A percentile compares a stretch with the other conserved stretches of the same genome.
phyloP scores from a whole-genome alignment of 73 alveolate genomes.

The Blepharisma stoltei region DNA sequence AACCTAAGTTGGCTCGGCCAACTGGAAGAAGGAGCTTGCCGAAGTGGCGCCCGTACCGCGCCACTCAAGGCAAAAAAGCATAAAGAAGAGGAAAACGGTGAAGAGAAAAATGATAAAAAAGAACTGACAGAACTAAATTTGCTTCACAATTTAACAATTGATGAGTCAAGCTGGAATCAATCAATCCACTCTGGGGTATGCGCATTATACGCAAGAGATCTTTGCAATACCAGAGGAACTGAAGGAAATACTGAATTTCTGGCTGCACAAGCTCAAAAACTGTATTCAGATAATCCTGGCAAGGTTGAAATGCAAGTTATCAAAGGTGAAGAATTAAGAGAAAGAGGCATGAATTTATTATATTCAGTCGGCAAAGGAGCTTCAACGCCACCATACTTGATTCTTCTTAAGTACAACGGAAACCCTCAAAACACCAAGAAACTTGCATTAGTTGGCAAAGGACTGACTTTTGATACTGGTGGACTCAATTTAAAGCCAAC shows the following conservation, averaged over 20 bases:
- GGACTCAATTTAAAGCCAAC: slow-evolving; percentile 79
- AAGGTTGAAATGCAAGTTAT: slow-evolving; percentile 50
- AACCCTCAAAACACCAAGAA: slow-evolving; percentile 49
- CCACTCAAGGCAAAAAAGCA: too few relatives aligned
- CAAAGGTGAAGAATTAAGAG: slow-evolving; percentile 67
- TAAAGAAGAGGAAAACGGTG: slow-evolving; percentile 27
- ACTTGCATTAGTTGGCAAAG: slow-evolving; percentile 93
- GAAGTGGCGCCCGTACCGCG: too few relatives aligned
- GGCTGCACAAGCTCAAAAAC: slow-evolving; percentile 52
- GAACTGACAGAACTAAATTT: neutral
- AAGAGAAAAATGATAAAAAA: neutral
- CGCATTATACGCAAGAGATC: slow-evolving; percentile 70
- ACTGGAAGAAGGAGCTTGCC: too few relatives aligned
- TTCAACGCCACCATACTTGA: slow-evolving; percentile 59
- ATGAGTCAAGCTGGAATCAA: slow-evolving; percentile 9
- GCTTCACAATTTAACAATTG: neutral
- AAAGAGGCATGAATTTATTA: slow-evolving; percentile 56
- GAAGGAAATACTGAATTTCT: slow-evolving; percentile 72
- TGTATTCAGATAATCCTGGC: slow-evolving; percentile 42
- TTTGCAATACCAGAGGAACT: slow-evolving; percentile 67
- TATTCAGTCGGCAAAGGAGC: slow-evolving; percentile 88
- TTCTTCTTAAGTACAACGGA: slow-evolving; percentile 65
- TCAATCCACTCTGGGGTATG: slow-evolving; percentile 41
- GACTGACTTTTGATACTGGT: slow-evolving; percentile 88
- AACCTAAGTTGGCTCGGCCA: too few relatives aligned